Percentiles rank a stretch among this genome's conserved stretches.
Evolutionary conservation across 108 stramenopile species (phyloP).

Genomic region (Cyclotella sp.): DNA sequence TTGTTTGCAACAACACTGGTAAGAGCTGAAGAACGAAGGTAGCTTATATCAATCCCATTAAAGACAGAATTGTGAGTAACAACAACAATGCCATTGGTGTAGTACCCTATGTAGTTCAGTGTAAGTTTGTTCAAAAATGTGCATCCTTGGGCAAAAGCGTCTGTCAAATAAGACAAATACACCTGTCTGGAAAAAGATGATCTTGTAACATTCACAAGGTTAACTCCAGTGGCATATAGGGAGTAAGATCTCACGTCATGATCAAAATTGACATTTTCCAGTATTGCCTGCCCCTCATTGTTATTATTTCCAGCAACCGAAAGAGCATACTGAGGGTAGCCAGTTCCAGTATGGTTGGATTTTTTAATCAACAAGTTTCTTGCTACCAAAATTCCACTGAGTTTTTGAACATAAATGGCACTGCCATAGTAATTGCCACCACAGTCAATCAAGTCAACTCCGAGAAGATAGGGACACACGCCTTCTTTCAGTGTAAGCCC

Average conservation of each 20-base stretch:
- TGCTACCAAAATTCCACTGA: background rate
- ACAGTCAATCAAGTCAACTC: conserved; percentile 24
- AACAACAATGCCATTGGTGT: background rate
- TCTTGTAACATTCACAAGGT: background rate
- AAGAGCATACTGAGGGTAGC: conserved; percentile 4
- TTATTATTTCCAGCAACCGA: background rate
- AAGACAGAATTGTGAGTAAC: background rate
- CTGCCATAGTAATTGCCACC: conserved; percentile 18
- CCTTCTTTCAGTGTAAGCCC: conserved; percentile 1
- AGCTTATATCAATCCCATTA: background rate
- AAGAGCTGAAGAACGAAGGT: background rate
- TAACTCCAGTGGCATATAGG: background rate
- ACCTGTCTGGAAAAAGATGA: background rate
- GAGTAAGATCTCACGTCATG: background rate
- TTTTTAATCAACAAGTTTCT: conserved; percentile 9
- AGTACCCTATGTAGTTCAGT: background rate
- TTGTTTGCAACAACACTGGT: background rate
- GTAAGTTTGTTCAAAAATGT: background rate
- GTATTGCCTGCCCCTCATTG: background rate
- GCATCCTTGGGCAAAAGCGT: background rate
- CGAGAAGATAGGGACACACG: conserved; percentile 19
- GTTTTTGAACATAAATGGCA: conserved; percentile 8
- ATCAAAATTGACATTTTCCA: conserved; percentile 5
- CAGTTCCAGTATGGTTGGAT: conserved; percentile 9
- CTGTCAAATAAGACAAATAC: background rate